A percentile compares a stretch with the other conserved stretches of the same genome.
Conservation (phyloP, 2,329 filamentous ascomycete genomes). For the Blastomyces silverae region DNA sequence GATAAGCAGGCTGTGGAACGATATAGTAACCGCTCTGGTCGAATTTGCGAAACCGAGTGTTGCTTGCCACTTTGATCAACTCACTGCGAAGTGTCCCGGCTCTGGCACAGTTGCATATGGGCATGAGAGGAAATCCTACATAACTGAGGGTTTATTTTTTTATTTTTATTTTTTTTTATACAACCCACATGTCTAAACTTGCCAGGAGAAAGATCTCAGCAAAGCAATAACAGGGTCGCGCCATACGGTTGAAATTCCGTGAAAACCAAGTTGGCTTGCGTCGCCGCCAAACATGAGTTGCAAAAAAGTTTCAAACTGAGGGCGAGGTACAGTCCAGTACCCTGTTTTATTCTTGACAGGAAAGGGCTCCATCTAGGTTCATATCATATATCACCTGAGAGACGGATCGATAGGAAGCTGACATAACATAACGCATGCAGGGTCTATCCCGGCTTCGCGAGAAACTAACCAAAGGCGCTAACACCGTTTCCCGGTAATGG, state of each 20-base stretch:
- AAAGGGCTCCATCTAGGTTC: too few relatives aligned
- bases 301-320: too few relatives aligned
- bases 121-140: slow-evolving; percentile 25
- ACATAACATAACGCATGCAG: background rate
- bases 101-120: slow-evolving; percentile 25
- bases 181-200: background rate
- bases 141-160: background rate
- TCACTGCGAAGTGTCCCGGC: slow-evolving; percentile 26
- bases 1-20: slow-evolving; percentile 26
- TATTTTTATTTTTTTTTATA: background rate
- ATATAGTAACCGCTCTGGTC: slow-evolving; percentile 28
- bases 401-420: background rate
- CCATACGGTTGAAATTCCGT: too few relatives aligned
- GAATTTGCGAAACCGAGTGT: slow-evolving; percentile 23
- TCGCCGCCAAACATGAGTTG: too few relatives aligned
- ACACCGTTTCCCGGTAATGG: background rate
- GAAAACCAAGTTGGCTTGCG: too few relatives aligned
- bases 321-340: too few relatives aligned
- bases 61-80: slow-evolving; percentile 24
- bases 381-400: background rate
- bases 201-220: slow-evolving; percentile 1
- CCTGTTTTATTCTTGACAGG: too few relatives aligned
- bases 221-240: background rate
- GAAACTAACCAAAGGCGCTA: background rate
- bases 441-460: background rate